Base-by-base conservation (phyloP, 2,329 filamentous ascomycete species). In the Monilinia fructicola region DNA sequence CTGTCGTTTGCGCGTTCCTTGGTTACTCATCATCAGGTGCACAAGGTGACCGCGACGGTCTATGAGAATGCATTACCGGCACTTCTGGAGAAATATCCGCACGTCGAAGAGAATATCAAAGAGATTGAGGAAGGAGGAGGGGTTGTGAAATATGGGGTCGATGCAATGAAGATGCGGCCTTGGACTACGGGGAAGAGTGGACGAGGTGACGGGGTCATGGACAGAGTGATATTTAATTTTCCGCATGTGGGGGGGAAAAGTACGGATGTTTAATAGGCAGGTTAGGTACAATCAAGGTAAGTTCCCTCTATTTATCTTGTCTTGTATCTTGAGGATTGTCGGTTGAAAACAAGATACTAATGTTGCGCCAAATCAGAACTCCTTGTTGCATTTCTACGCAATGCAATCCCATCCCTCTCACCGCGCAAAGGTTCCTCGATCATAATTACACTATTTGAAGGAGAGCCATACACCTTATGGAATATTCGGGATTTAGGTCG, bases 261-360 rank as follows among this genome's bases (percentile, higher is more conserved):
- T 71, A 98, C 90, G 72, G 93, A 98, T 80, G 90, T 97, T 97
- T 66, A 97, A 97, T 80, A 85, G 95, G 46, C 95, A 99, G 79
- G 93, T 97, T 18, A 88, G 95, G 66, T 87, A 91, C 77, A 98
- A 99, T 80, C 93, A 97, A 78, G 78, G 77, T 78, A 69, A 35
- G 44, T 50, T 58, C 67, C 4, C 12, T 9, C 9, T 23, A 21
- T 53, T 31, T 6, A 5, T 42, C 18, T 44, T 4, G 21, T 21
- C 2, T 40, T 26, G 54, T n/a, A 35, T 42, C 54, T 31, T 38
- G 11, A 11, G 23, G 6, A 58, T 18, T 16, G 44, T 31, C 21
- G 26, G 28, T 50, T 67, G 14, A 68, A 40, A 40, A 11, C 14
- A 40, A 56, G 16, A 6, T 64, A 18, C 28, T 53, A 38, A 69